Evolutionary conservation across 768 basidiomycete species (phyloP), one percentile per base, ranked within the genome.

Genomic region (Scleroderma bovista): DNA sequence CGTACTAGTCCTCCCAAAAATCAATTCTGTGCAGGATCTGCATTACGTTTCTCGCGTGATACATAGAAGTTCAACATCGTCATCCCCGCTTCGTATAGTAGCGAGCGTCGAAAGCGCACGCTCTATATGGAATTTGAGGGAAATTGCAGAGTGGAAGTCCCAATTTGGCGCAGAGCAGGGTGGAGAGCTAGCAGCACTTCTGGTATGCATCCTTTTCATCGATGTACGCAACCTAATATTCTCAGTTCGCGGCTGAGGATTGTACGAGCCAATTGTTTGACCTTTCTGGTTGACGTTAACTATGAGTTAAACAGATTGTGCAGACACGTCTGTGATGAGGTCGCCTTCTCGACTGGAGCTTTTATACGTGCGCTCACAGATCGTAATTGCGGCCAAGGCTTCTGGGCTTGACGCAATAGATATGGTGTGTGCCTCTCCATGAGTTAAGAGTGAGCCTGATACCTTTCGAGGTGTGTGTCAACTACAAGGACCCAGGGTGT

Each of bases 161-260:
- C 66, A 70, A 41, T 67, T 75, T 50, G 71, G 70, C 17, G 50
- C 66, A 15, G 63, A 66, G 37, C 62, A 60, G 7, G 84, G 83
- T 16, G 81, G 85, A 12, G 59, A 62, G 26, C 59, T 94, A 46
- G 74, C 69, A 44, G 86, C 83, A 8, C 70, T 93, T 42, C 69
- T 93, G 61, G 84, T 70, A 24, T 46, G n/a, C 24, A 17, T 39
- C 37, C 13, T 12, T 48, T 19, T 48, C 40, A 12, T 2, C 16
- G 24, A 26, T 52, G 34, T 46, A 39, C 32, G 32, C 15, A 46
- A 10, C n/a, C 29, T 23, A 32, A 24, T 37, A 12, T 20, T 17
- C 17, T 44, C 57, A 95, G 93, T 97, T 96, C 64, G 93, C 90
- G 3, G 90, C 93, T 19, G 93, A 97, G 71, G 93, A 97, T 60